phyloP scores from a whole-genome alignment of 1,284 basidiomycete genomes.

The Stereum hirsutum region DNA sequence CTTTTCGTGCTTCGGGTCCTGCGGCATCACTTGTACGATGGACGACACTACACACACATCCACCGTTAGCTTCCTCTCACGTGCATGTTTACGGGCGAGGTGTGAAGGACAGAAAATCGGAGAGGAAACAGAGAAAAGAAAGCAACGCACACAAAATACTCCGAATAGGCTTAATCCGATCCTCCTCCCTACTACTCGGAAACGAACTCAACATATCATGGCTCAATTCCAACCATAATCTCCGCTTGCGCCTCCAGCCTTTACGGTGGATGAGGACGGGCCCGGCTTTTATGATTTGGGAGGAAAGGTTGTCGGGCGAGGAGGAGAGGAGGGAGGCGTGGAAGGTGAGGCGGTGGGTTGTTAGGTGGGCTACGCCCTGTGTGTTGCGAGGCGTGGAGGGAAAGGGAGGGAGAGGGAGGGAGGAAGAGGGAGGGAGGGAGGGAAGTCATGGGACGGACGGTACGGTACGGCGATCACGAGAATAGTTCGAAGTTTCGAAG shows the following conservation, averaged over 20 bases:
- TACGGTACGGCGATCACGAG: too few species aligned
- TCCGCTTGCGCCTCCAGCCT: constrained; percentile 32
- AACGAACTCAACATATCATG: constrained; percentile 56
- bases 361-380: constrained; percentile 56
- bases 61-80: too few species aligned
- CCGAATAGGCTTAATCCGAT: constrained; percentile 41
- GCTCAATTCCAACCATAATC: constrained; percentile 58
- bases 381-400: too few species aligned
- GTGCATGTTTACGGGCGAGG: too few species aligned
- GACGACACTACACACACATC: too few species aligned
- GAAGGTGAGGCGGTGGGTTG: constrained; percentile 56
- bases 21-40: too few species aligned
- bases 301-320: constrained; percentile 22
- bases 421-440: too few species aligned
- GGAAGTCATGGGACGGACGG: too few species aligned
- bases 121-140: too few species aligned
- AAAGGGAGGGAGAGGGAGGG: too few species aligned
- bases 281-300: constrained; percentile 39
- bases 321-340: constrained; percentile 53
- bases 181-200: constrained; percentile 44
- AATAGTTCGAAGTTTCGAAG: constrained; percentile 2
- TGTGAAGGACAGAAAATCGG: too few species aligned
- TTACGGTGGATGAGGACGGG: constrained; percentile 40
- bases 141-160: constrained; percentile 47
- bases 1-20: too few species aligned